These are phyloP conservation scores for Rhodotorula graminis DNA, from an alignment of 768 basidiomycete genomes.

Conservation along the genomic window DNA sequence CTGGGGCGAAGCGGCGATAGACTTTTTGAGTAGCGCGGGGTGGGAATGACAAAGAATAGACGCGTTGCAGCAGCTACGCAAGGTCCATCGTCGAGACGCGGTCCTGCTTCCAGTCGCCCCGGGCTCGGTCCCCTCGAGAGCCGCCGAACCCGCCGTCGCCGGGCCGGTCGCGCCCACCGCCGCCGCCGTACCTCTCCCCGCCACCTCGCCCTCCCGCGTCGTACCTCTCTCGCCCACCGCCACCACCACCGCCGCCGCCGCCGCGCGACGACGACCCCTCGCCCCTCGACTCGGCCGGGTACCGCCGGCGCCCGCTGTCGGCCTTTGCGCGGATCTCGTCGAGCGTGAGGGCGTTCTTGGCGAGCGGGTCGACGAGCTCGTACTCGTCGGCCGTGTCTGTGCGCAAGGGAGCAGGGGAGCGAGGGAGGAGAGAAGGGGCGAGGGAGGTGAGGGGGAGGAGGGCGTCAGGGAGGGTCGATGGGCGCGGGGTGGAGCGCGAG, in stretches of 20 bases:
- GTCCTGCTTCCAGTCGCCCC: conserved; percentile 26
- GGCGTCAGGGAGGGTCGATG: no score
- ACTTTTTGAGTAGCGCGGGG: no score
- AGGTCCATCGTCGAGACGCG: conserved; percentile 27
- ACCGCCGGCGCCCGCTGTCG: conserved; percentile 4
- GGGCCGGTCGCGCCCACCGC: background rate
- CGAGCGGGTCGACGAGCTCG: conserved; percentile 33
- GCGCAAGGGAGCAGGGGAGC: no score
- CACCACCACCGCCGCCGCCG: background rate
- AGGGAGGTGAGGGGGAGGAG: background rate
- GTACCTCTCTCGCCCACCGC: background rate
- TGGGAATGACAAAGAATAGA: no score
- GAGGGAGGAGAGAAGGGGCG: no score
- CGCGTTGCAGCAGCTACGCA: background rate
- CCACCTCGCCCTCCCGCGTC: background rate
- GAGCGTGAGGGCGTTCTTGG: conserved; percentile 28
- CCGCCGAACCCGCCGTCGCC: background rate
- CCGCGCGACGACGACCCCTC: background rate
- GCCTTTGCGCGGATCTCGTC: conserved; percentile 28
- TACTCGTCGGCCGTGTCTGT: conserved; percentile 34
- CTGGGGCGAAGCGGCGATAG: background rate
- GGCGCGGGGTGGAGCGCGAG: background rate
- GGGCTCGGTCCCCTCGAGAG: background rate
- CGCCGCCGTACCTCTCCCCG: background rate
- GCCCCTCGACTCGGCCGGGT: conserved; percentile 16